A percentile compares a stretch with the other conserved stretches of the same genome.
Evolutionary conservation across 176 grass and related monocot species (phyloP).

Genomic region (Musa schizocarpa): DNA sequence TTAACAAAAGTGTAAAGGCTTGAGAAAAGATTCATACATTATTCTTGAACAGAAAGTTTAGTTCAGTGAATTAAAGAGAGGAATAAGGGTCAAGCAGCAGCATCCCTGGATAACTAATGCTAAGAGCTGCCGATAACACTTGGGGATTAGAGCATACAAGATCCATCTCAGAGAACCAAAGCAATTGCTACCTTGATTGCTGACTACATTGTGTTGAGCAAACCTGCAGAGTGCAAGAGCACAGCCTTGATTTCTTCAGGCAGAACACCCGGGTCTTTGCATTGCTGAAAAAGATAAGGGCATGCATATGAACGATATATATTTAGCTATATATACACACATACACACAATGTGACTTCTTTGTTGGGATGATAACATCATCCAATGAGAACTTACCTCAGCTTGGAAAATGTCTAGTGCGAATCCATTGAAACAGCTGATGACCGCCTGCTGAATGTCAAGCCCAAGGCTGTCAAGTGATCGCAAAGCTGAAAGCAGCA

Average conservation of each 20-base stretch:
- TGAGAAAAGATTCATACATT: too few relatives aligned
- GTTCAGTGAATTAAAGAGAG: too few relatives aligned
- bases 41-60: too few relatives aligned
- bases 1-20: too few relatives aligned
- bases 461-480: constrained; percentile 70
- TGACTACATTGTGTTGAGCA: constrained; percentile 38
- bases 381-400: constrained; percentile 39
- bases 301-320: background rate
- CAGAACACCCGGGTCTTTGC: constrained; percentile 60
- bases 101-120: too few relatives aligned
- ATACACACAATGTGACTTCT: background rate
- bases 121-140: too few relatives aligned
- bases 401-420: constrained; percentile 82
- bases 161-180: too few relatives aligned
- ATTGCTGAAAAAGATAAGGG: constrained; percentile 45
- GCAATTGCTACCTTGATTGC: background rate
- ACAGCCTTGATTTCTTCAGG: constrained; percentile 86
- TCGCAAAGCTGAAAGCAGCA: constrained; percentile 71
- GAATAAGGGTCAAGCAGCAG: too few relatives aligned
- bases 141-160: too few relatives aligned
- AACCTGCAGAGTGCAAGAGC: constrained; percentile 65
- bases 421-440: constrained; percentile 96
- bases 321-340: background rate
- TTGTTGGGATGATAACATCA: background rate
- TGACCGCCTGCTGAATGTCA: constrained; percentile 84